Percentiles rank a stretch among this genome's conserved stretches.
phyloP scores from a whole-genome alignment of 148 eudicot genomes.

The Vaccinium vitisidaea region DNA sequence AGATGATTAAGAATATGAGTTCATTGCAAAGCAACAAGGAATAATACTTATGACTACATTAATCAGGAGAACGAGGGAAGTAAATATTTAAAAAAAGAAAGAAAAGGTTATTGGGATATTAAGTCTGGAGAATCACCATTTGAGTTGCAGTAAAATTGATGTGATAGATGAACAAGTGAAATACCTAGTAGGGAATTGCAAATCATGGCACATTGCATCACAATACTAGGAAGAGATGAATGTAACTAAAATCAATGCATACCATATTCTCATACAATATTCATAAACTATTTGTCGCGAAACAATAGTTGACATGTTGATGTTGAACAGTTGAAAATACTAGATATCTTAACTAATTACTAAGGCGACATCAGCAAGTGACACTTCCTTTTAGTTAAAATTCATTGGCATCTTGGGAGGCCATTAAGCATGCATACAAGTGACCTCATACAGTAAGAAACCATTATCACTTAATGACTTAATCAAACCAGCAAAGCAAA shows the following conservation, averaged over 20 bases:
- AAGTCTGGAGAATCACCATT: slow-evolving; percentile 3
- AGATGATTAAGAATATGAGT: neutral
- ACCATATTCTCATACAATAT: no score
- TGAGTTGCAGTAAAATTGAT: neutral
- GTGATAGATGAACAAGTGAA: neutral
- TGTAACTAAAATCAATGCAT: neutral
- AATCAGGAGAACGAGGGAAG: neutral
- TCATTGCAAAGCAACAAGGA: neutral
- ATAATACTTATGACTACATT: neutral
- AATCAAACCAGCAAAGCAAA: neutral
- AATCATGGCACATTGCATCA: neutral
- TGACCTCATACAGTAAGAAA: neutral
- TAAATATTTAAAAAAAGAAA: no score
- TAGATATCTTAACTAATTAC: neutral
- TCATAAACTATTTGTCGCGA: neutral
- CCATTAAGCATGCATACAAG: neutral
- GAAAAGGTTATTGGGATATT: neutral
- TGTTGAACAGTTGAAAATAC: neutral
- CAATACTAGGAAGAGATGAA: neutral
- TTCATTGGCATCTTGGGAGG: neutral
- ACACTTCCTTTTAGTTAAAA: neutral
- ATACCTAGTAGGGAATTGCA: neutral
- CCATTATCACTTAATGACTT: neutral
- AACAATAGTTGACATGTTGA: neutral
- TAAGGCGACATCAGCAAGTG: neutral